These are phyloP conservation scores for Clavariopsis aquatica DNA, from an alignment of 495 filamentous ascomycete species.

Conservation along the genomic window DNA sequence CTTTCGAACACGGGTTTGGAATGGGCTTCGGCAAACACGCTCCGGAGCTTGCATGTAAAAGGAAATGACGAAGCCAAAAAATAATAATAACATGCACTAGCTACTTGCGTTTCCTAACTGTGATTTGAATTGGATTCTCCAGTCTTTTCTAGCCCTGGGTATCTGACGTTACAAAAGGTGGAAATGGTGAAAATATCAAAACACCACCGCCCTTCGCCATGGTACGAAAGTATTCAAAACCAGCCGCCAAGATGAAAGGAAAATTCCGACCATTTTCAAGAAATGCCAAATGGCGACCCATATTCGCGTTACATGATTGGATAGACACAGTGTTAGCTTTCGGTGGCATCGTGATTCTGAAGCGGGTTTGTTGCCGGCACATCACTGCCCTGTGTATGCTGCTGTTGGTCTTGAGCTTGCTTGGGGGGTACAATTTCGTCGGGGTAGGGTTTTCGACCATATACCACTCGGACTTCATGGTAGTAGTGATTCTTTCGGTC, in stretches of 20 bases:
- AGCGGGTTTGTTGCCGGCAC: no score
- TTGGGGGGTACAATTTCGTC: slow-evolving; percentile 1
- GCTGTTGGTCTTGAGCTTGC: neutral
- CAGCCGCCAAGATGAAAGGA: neutral
- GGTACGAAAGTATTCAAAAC: no score
- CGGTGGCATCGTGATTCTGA: neutral
- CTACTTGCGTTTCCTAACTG: neutral
- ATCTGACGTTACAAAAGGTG: neutral
- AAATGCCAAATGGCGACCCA: neutral
- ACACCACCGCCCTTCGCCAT: no score
- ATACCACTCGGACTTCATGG: slow-evolving; percentile 33
- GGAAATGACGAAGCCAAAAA: no score
- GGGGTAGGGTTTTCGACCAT: slow-evolving; percentile 31
- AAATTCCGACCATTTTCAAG: neutral
- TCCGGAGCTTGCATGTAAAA: neutral
- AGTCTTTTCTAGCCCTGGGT: slow-evolving; percentile 2
- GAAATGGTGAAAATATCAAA: neutral
- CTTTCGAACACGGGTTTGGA: neutral
- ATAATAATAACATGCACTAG: neutral
- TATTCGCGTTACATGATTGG: neutral
- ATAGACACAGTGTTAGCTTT: neutral
- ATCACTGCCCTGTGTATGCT: no score
- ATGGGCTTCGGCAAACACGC: neutral
- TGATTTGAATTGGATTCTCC: neutral
- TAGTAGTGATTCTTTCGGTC: slow-evolving; percentile 38